Percentiles rank a stretch among this genome's conserved stretches.
phyloP scores from a whole-genome alignment of 2,329 filamentous ascomycete species.

The Sordariomycetes sp. region DNA sequence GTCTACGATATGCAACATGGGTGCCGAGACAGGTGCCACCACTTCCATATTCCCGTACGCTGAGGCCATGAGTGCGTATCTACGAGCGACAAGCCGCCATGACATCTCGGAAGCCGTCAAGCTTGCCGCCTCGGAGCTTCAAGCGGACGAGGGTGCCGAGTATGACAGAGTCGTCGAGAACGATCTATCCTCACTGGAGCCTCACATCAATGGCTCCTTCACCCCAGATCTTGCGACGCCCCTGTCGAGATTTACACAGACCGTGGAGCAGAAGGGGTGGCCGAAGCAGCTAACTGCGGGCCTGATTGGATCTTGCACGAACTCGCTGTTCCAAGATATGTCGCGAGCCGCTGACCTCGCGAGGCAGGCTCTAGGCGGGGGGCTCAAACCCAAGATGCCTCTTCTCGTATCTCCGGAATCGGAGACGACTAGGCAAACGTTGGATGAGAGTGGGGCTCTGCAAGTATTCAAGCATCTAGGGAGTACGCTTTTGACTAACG shows the following conservation, averaged over 20 bases:
- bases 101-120: slow-evolving; percentile 86
- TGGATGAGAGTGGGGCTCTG: slow-evolving; percentile 79
- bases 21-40: slow-evolving; percentile 68
- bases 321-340: slow-evolving; percentile 82
- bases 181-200: slow-evolving; percentile 88
- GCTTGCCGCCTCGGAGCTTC: slow-evolving; percentile 71
- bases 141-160: slow-evolving; percentile 77
- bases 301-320: slow-evolving; percentile 96
- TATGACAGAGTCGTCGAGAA: slow-evolving; percentile 96
- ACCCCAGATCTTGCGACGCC: slow-evolving; percentile 96
- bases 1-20: slow-evolving; percentile 58
- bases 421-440: slow-evolving; percentile 92
- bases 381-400: slow-evolving; percentile 81
- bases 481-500: slow-evolving; percentile 87
- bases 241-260: slow-evolving; percentile 93
- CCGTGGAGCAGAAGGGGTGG: slow-evolving; percentile 90
- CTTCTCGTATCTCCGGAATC: slow-evolving; percentile 95
- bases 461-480: slow-evolving; percentile 94
- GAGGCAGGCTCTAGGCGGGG: slow-evolving; percentile 79
- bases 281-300: slow-evolving; percentile 93
- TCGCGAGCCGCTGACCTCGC: slow-evolving; percentile 83
- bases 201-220: slow-evolving; percentile 97
- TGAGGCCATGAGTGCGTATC: slow-evolving; percentile 94
- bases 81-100: slow-evolving; percentile 77
- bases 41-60: slow-evolving; percentile 97